phyloP scores from a whole-genome alignment of 78 protist species.

The Capsaspora owczarzaki region DNA sequence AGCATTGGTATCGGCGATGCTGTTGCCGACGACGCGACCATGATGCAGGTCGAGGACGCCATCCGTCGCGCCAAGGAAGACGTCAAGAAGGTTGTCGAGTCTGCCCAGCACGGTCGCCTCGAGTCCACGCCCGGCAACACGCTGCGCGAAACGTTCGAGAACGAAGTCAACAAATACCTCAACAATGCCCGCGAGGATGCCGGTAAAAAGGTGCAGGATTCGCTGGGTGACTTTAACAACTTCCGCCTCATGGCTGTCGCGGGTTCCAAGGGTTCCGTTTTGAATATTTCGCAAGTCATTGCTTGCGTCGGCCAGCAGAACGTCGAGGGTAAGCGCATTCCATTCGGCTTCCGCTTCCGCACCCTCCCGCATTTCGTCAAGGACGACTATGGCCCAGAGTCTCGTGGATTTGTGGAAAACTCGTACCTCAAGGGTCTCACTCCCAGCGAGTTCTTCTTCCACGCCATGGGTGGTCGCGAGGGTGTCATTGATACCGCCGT shows the following conservation, averaged over 20 bases:
- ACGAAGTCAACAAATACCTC: slow-evolving; percentile 78
- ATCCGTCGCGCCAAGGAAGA: slow-evolving; percentile 35
- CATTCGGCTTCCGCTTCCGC: slow-evolving; percentile 89
- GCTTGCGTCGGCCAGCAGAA: slow-evolving; percentile 99
- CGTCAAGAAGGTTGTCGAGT: slow-evolving; percentile 53
- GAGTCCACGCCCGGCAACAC: slow-evolving; percentile 88
- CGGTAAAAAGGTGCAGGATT: slow-evolving; percentile 35
- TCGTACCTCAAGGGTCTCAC: slow-evolving; percentile 91
- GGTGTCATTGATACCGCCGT: slow-evolving; percentile 97
- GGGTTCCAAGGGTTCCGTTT: slow-evolving; percentile 96
- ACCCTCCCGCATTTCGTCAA: slow-evolving; percentile 98
- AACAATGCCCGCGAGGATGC: slow-evolving; percentile 89
- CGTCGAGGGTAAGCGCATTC: slow-evolving; percentile 98
- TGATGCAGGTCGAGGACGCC: not conserved
- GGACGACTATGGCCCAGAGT: slow-evolving; percentile 87
- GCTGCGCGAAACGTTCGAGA: slow-evolving; percentile 84
- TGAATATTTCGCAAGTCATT: slow-evolving; percentile 95
- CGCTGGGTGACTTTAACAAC: slow-evolving; percentile 58
- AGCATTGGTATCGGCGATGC: slow-evolving; percentile 93
- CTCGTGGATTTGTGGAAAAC: slow-evolving; percentile 95
- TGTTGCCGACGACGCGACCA: slow-evolving; percentile 82
- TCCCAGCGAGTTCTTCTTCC: slow-evolving; percentile 96
- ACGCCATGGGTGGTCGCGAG: slow-evolving; percentile 98
- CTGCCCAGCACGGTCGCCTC: slow-evolving; percentile 59
- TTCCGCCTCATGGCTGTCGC: slow-evolving; percentile 89